A percentile compares a stretch with the other conserved stretches of the same genome.
Evolutionary conservation across 1,284 basidiomycete species (phyloP).

Genomic region (Athelia psychrophila): DNA sequence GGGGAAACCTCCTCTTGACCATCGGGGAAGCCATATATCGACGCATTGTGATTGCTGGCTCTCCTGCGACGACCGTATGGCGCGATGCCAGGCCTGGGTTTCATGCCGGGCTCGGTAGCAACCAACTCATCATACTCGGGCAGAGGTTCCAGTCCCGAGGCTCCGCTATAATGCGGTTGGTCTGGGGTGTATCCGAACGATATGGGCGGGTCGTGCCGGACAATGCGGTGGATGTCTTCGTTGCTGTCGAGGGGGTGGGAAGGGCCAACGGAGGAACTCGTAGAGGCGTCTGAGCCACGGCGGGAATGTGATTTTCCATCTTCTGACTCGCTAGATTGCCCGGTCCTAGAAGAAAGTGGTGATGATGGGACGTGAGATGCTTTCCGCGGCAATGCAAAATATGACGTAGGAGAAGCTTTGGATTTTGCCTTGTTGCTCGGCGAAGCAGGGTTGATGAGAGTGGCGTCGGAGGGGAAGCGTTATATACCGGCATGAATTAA

Average conservation of each 20-base stretch:
- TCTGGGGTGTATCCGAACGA: constrained; percentile 51
- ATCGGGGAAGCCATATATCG: no score
- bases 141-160: constrained; percentile 40
- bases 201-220: constrained; percentile 35
- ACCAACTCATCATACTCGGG: constrained; percentile 46
- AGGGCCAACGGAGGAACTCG: not conserved
- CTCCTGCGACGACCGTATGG: no score
- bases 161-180: constrained; percentile 13
- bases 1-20: no score
- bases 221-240: constrained; percentile 12
- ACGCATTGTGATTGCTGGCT: no score
- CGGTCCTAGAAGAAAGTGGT: not conserved
- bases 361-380: no score
- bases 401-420: not conserved
- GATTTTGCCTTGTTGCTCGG: not conserved
- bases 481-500: no score
- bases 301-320: not conserved
- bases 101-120: not conserved
- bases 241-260: not conserved
- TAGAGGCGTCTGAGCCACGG: not conserved
- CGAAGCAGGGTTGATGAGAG: not conserved
- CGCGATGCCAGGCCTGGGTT: no score
- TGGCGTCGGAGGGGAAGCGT: not conserved
- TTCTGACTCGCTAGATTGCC: not conserved
- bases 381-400: not conserved